Evolutionary conservation across 768 basidiomycete species (phyloP).

Genomic region (Serendipita vermifera): DNA sequence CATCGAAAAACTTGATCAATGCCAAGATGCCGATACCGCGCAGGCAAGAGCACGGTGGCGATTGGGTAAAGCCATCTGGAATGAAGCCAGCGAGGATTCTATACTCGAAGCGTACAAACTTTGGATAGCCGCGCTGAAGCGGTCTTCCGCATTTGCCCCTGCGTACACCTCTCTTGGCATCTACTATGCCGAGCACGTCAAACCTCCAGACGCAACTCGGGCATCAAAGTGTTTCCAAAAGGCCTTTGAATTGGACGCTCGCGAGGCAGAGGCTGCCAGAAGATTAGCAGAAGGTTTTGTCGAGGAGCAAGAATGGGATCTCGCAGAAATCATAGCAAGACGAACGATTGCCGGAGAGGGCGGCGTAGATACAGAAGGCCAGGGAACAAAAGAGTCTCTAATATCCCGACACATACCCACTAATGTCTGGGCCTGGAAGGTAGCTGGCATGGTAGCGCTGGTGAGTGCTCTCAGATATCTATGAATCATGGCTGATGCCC

Average conservation of each 20-base stretch:
- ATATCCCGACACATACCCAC: slow-evolving; percentile 44
- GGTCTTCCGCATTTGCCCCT: slow-evolving; percentile 63
- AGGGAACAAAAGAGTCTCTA: slow-evolving; percentile 29
- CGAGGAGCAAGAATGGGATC: slow-evolving; percentile 86
- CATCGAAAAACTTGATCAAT: slow-evolving; percentile 30
- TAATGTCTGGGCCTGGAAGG: slow-evolving; percentile 98
- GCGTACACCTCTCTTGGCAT: slow-evolving; percentile 89
- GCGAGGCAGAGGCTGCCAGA: slow-evolving; percentile 73
- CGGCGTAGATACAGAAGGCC: slow-evolving; percentile 48
- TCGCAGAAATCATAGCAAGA: slow-evolving; percentile 87
- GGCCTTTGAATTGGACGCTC: slow-evolving; percentile 89
- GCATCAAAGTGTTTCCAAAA: slow-evolving; percentile 96
- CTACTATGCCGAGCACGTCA: slow-evolving; percentile 61
- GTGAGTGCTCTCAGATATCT: slow-evolving; percentile 33
- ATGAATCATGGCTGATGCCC: neutral
- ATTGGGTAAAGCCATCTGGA: slow-evolving; percentile 65
- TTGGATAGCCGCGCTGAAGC: slow-evolving; percentile 72
- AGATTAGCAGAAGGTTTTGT: slow-evolving; percentile 82
- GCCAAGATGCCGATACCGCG: slow-evolving; percentile 41
- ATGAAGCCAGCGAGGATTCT: slow-evolving; percentile 39
- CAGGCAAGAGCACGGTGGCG: slow-evolving; percentile 76
- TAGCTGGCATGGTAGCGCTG: slow-evolving; percentile 79
- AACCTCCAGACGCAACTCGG: slow-evolving; percentile 66
- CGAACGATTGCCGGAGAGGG: slow-evolving; percentile 91
- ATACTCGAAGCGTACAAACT: slow-evolving; percentile 57